A percentile compares a stretch with the other conserved stretches of the same genome.
These are phyloP conservation scores for Candida ficus DNA, from an alignment of 805 yeast genomes.

Conservation along the genomic window DNA sequence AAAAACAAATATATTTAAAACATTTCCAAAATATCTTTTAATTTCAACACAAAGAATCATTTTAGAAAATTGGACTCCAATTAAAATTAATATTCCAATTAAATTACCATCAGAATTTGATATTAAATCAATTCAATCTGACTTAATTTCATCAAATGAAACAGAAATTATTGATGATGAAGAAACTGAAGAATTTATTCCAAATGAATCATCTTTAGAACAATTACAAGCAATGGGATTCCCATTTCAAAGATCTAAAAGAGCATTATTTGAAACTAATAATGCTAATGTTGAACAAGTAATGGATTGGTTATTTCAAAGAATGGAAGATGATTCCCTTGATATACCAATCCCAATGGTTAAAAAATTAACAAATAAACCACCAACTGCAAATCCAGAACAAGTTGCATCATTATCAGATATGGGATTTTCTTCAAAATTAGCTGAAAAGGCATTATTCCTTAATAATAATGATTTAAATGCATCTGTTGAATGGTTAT, in stretches of 20 bases:
- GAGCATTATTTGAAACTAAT: slow-evolving; percentile 71
- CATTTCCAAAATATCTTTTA: slow-evolving; percentile 68
- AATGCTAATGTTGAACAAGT: slow-evolving; percentile 55
- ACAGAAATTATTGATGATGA: slow-evolving; percentile 24
- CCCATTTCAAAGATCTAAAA: slow-evolving; percentile 54
- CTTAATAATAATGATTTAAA: slow-evolving; percentile 58
- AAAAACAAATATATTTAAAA: slow-evolving; percentile 39
- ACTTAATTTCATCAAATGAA: slow-evolving; percentile 34
- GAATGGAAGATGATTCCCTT: slow-evolving; percentile 78
- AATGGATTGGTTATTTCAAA: slow-evolving; percentile 85
- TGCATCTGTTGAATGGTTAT: slow-evolving; percentile 88
- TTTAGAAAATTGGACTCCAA: slow-evolving; percentile 85
- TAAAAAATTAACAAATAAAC: slow-evolving; percentile 2
- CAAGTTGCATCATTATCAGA: slow-evolving; percentile 43
- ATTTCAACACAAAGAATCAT: slow-evolving; percentile 76
- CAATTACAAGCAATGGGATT: slow-evolving; percentile 84
- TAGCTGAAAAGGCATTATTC: slow-evolving; percentile 70
- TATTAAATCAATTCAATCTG: slow-evolving; percentile 39
- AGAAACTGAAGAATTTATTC: slow-evolving; percentile 36
- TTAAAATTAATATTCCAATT: slow-evolving; percentile 73
- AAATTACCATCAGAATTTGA: slow-evolving; percentile 42
- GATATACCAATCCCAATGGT: slow-evolving; percentile 39
- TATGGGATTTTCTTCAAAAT: slow-evolving; percentile 74
- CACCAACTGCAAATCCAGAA: slow-evolving; percentile 29
- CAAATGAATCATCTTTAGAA: slow-evolving; percentile 50